Percentiles rank a stretch among this genome's conserved stretches.
Evolutionary conservation across 306 rosid genomes (phyloP).

Genomic region (Styphnolobium japonicum): DNA sequence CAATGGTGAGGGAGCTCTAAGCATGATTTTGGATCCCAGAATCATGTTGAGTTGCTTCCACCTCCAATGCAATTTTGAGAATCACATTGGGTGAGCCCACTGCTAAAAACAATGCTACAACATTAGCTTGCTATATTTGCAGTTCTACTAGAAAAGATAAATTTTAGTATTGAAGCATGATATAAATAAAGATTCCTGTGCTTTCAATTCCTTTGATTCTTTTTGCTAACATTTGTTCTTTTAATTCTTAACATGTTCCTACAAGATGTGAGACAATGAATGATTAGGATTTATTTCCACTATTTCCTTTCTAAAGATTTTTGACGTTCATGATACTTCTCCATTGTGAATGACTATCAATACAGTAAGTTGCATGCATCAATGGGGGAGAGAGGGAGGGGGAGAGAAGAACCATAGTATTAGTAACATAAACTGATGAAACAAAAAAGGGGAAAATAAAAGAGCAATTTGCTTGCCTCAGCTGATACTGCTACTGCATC

Average conservation of each 20-base stretch:
- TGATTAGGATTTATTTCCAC: neutral
- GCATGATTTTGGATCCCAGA: neutral
- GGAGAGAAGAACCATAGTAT: neutral
- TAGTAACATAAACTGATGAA: neutral
- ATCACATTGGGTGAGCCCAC: neutral
- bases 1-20: neutral
- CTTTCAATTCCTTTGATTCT: neutral
- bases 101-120: neutral
- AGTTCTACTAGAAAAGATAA: neutral
- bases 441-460: neutral
- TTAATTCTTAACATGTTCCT: neutral
- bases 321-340: neutral
- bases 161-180: neutral
- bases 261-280: neutral
- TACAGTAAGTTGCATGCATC: neutral
- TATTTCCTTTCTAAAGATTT: neutral
- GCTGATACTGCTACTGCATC: conserved; percentile 98
- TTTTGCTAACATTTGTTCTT: neutral
- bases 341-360: neutral
- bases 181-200: neutral
- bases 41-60: neutral
- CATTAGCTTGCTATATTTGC: neutral
- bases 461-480: conserved; percentile 51
- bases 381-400: neutral
- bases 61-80: neutral